Evolutionary conservation across 106 monocot genomes (phyloP), one percentile per base, ranked within the genome.

Genomic region (Acorus calamus): DNA sequence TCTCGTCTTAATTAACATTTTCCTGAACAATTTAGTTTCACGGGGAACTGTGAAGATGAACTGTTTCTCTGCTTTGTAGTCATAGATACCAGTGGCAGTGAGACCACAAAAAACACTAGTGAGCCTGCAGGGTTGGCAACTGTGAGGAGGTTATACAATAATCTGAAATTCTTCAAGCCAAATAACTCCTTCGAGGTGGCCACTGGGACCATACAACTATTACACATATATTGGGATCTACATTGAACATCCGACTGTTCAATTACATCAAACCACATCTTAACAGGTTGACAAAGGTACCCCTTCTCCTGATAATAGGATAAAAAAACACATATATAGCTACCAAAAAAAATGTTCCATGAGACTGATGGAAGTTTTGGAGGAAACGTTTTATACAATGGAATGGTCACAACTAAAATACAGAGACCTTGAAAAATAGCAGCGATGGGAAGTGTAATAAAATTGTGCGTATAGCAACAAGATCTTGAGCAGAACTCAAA

Each of bases 151-250:
- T 89, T 89, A 68, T 89, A 89, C 70, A 89, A 58, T 4, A 76
- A 70, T 11, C 84, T 84, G 41, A 84, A 88, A 42, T 72, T 81
- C 61, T 73, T 89, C 12, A 89, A n/a, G 8, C 88, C 88, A 50
- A 89, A 89, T 3, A 89, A 70, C 62, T 89, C 88, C 6, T 28
- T n/a, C n/a, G 84, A 89, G 51, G 75, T 81, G 2, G 88, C 81
- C 4, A 85, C 89, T 2, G 89, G 89, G 9, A 85, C 89, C 11
- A 89, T 85, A 44, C 85, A 74, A 84, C 89, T 84, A 59, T 89
- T 84, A 46, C 78, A 81, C 46, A 81, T 84, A 12, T 81, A 89
- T 42, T 84, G 84, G 7, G 85, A 77, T 12, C 89, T 28, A 28
- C 84, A 9, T 82, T 77, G 3, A 89, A 71, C 50, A 89, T 64